Percentiles rank a stretch among this genome's conserved stretches.
phyloP scores from a whole-genome alignment of 805 yeast species.

The Lipomyces orientalis region DNA sequence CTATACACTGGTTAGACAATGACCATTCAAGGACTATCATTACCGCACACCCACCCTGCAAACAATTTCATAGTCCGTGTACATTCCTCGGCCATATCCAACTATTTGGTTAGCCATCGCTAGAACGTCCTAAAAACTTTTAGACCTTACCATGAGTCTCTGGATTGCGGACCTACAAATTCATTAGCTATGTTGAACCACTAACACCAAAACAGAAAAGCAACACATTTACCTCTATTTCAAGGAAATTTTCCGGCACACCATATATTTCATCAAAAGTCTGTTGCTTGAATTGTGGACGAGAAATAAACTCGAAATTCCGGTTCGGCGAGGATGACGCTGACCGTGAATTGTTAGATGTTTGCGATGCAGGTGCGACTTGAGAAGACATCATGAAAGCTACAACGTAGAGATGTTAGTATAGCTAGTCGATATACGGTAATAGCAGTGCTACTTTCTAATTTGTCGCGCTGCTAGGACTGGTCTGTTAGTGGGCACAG shows the following conservation, averaged over 20 bases:
- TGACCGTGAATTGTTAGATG: slow-evolving; percentile 12
- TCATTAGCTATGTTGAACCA: not conserved
- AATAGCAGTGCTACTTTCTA: not conserved
- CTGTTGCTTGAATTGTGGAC: slow-evolving; percentile 59
- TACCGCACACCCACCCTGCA: slow-evolving; percentile 60
- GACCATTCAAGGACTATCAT: not conserved
- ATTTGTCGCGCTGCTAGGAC: not conserved
- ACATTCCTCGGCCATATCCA: slow-evolving; percentile 63
- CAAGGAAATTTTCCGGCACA: slow-evolving; percentile 92
- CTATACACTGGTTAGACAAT: slow-evolving; percentile 27
- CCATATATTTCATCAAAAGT: slow-evolving; percentile 85
- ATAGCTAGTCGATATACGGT: not conserved
- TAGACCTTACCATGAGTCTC: slow-evolving; percentile 62
- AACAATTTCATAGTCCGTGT: slow-evolving; percentile 88
- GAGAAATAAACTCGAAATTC: slow-evolving; percentile 35
- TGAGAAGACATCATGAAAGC: slow-evolving; percentile 8
- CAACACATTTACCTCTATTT: slow-evolving; percentile 69
- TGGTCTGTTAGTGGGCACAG: not conserved
- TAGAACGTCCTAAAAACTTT: not conserved
- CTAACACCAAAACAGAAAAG: not conserved
- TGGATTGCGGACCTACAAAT: slow-evolving; percentile 62
- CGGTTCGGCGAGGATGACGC: slow-evolving; percentile 26
- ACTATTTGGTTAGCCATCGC: slow-evolving; percentile 8
- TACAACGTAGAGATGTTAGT: not conserved
- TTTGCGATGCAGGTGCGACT: not conserved